phyloP scores from a whole-genome alignment of 1,284 basidiomycete species.

The Cryptococcus jaspeensis region DNA sequence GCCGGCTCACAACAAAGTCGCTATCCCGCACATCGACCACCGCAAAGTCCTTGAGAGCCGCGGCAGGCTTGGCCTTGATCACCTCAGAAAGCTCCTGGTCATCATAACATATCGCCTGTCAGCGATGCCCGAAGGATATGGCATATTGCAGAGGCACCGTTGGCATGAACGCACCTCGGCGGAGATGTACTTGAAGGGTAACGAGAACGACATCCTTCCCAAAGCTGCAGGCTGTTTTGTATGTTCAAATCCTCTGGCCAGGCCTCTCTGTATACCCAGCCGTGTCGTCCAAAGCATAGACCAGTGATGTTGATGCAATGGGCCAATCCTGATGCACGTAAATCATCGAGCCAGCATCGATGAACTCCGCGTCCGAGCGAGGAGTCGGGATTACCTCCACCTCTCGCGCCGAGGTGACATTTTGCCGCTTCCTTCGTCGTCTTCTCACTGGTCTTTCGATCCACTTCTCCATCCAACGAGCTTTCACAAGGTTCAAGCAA shows the following conservation, averaged over 20 bases:
- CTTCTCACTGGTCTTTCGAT: neutral
- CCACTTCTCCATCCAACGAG: neutral
- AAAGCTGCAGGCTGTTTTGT: too few species aligned
- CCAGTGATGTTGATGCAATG: too few species aligned
- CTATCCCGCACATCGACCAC: conserved; percentile 50
- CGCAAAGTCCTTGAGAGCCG: conserved; percentile 33
- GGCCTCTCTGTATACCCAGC: too few species aligned
- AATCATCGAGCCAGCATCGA: conserved; percentile 1
- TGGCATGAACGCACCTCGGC: conserved; percentile 32
- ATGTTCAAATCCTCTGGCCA: too few species aligned
- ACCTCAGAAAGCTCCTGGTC: conserved; percentile 43
- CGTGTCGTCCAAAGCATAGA: too few species aligned
- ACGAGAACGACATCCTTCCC: conserved; percentile 33
- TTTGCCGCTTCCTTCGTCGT: neutral
- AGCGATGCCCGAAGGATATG: too few species aligned
- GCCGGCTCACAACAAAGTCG: conserved; percentile 47
- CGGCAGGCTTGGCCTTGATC: conserved; percentile 38
- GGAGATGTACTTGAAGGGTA: conserved; percentile 45
- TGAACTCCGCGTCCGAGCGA: too few species aligned
- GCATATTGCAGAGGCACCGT: neutral
- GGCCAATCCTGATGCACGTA: too few species aligned
- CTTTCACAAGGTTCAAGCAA: conserved; percentile 5
- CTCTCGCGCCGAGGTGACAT: neutral
- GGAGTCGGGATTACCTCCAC: too few species aligned
- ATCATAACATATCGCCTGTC: neutral